Conservation (phyloP, 2,329 filamentous ascomycete genomes). For the Xylariaceae sp. region DNA sequence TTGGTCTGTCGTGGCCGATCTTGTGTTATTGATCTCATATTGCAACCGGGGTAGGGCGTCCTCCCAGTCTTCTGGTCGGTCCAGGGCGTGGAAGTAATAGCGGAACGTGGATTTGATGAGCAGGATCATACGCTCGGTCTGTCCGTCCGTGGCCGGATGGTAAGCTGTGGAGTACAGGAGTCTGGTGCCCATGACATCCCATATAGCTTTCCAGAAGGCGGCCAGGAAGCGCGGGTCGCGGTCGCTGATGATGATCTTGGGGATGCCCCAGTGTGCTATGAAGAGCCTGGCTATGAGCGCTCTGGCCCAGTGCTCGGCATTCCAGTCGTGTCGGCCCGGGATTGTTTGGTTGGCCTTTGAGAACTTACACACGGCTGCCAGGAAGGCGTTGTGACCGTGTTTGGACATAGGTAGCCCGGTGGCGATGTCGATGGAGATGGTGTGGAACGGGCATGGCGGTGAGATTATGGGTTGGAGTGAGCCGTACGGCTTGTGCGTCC, state of each 20-base stretch:
- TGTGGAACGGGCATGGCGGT: conserved; percentile 1
- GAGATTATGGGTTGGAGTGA: background rate
- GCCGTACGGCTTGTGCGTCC: background rate
- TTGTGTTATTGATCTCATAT: background rate
- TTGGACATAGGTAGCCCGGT: background rate
- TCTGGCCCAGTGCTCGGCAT: background rate
- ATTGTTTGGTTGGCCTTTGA: background rate
- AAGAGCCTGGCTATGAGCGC: background rate
- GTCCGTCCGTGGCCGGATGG: background rate
- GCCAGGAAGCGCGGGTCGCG: background rate
- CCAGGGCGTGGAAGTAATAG: background rate
- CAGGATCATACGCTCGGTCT: background rate
- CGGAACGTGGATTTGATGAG: background rate
- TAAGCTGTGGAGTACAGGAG: background rate
- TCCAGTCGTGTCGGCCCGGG: background rate
- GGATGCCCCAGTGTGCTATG: background rate
- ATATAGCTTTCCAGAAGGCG: too few species aligned
- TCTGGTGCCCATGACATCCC: background rate
- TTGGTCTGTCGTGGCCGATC: background rate
- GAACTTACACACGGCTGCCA: background rate
- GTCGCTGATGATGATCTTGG: background rate
- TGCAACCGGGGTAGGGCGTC: background rate
- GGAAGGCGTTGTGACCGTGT: background rate
- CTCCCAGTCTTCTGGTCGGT: background rate
- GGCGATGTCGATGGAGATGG: background rate